Percentiles rank a stretch among this genome's conserved stretches.
These are phyloP conservation scores for Drechslerella dactyloides DNA, from an alignment of 2,329 filamentous ascomycete genomes.

Conservation along the genomic window DNA sequence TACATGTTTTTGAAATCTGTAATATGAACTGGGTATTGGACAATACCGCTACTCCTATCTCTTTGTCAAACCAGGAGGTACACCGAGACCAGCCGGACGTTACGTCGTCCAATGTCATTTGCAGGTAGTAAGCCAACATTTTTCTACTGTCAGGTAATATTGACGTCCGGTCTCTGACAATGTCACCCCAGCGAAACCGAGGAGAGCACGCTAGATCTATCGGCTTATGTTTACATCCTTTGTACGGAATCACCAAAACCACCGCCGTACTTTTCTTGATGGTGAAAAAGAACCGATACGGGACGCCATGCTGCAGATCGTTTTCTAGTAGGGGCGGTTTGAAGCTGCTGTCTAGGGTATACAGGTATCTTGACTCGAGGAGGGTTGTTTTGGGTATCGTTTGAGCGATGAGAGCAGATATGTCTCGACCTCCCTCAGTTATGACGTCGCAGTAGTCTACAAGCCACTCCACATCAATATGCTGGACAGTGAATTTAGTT, in stretches of 20 bases:
- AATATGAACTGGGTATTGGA: background rate
- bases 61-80: constrained; percentile 18
- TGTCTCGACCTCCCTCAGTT: background rate
- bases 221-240: constrained; percentile 15
- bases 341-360: constrained; percentile 8
- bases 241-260: constrained; percentile 15
- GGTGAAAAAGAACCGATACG: constrained; percentile 18
- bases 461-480: background rate
- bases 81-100: constrained; percentile 11
- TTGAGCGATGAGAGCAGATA: constrained; percentile 14
- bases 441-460: background rate
- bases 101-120: constrained; percentile 16
- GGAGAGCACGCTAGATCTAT: constrained; percentile 8
- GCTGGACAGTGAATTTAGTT: background rate
- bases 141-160: constrained; percentile 2
- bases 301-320: constrained; percentile 1
- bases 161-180: background rate
- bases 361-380: constrained; percentile 13
- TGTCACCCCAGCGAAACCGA: constrained; percentile 16
- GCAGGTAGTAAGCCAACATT: constrained; percentile 18
- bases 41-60: constrained; percentile 11
- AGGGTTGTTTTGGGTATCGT: constrained; percentile 7
- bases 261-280: constrained; percentile 7
- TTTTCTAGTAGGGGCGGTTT: constrained; percentile 5
- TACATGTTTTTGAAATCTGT: background rate